Base-by-base conservation (phyloP, 345 rosid genomes). In the Gossypium arboreum region DNA sequence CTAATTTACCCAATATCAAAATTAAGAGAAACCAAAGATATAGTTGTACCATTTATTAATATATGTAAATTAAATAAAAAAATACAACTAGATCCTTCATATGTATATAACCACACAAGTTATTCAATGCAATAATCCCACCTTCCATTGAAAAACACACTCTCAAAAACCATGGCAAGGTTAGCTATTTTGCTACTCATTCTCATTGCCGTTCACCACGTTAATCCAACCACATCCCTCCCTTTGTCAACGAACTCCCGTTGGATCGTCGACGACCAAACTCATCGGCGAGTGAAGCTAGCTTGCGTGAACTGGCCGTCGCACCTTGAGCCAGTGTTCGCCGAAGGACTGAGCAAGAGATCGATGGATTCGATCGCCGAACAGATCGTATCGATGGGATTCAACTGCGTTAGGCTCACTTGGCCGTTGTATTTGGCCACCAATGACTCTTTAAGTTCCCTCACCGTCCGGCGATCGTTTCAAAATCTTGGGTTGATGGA, bases 341-440 rank as follows among this genome's bases (percentile, higher is more conserved):
- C 96, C 0, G 96, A 92, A 80, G 97, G 97, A 29, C 89, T 92
- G 18, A 84, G 88, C 91, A 91, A 88, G 83, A 89, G 81, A 71
- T 89, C 96, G 8, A 64, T 87, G 76, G 86, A 84, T 45, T 55
- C 63, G 55, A 70, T 89, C 51, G 82, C 90, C 11, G 66, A 79
- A 27, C 75, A 54, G 74, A 80, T 91, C 25, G 74, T 71, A 12
- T 75, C 79, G 24, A 72, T 83, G 79, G 93, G 93, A 18, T 92
- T 90, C 79, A 92, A 86, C 64, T 92, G 95, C 58, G 97, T 90
- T 64, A 77, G 97, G 79, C 80, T 92, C 75, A 90, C 92, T 67
- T 92, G 97, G 97, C 88, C 94, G 13, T 80, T 85, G 17, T 88
- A 72, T 52, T 73, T 92, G 83, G 84, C 79, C 86, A 87, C 93